phyloP scores from a whole-genome alignment of 169 alveolate genomes.

The Eimeria maxima region DNA sequence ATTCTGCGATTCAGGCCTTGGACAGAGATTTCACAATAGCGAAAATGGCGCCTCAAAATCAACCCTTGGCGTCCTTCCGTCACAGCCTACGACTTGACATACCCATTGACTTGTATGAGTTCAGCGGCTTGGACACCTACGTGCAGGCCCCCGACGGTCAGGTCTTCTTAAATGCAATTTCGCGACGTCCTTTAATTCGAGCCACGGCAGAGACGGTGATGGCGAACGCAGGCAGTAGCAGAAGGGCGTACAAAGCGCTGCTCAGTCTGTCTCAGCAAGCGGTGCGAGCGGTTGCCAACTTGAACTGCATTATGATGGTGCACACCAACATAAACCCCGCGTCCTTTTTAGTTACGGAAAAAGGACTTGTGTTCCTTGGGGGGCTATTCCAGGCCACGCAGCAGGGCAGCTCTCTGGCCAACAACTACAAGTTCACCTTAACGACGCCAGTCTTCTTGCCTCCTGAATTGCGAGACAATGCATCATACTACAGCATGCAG shows the following conservation, averaged over 20 bases:
- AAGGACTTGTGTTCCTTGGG: slow-evolving; percentile 61
- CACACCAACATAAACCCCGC: slow-evolving; percentile 52
- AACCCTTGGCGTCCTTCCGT: not conserved
- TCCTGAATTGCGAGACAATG: slow-evolving; percentile 44
- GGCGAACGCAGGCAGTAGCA: not conserved
- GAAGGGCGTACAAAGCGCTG: slow-evolving; percentile 22
- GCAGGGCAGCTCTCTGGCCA: not conserved
- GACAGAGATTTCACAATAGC: slow-evolving; percentile 44
- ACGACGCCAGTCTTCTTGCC: slow-evolving; percentile 10
- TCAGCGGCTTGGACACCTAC: slow-evolving; percentile 12
- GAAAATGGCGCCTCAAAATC: slow-evolving; percentile 7
- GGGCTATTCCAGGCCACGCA: slow-evolving; percentile 1
- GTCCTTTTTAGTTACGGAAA: slow-evolving; percentile 6
- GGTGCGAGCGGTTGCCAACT: slow-evolving; percentile 32
- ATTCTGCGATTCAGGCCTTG: not conserved
- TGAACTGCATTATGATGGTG: slow-evolving; percentile 40
- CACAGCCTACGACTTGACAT: slow-evolving; percentile 58
- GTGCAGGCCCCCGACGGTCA: slow-evolving; percentile 65
- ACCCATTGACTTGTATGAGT: slow-evolving; percentile 49
- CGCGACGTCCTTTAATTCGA: slow-evolving; percentile 48
- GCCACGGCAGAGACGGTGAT: slow-evolving; percentile 11
- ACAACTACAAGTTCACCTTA: not conserved
- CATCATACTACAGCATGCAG: not conserved
- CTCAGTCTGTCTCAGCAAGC: slow-evolving; percentile 67
- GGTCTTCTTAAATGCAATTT: slow-evolving; percentile 23